Evolutionary conservation across 129 eudicot species (phyloP).

Genomic region (Centaurea solstitialis): DNA sequence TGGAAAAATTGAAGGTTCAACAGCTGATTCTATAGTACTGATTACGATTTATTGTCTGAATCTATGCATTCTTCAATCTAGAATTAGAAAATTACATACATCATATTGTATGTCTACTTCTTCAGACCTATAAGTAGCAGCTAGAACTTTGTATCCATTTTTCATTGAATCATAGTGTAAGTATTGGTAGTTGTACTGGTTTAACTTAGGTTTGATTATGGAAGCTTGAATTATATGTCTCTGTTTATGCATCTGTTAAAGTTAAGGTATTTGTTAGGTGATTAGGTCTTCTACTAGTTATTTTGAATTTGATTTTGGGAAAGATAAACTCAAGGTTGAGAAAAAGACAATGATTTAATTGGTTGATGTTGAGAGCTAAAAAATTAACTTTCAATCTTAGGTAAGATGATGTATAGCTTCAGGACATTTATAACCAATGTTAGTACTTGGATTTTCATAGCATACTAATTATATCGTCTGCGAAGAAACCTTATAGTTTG

Average conservation of each 20-base stretch:
- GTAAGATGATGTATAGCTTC: conserved; percentile 6
- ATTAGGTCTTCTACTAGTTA: not conserved
- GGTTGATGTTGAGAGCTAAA: conserved; percentile 4
- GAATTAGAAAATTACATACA: not conserved
- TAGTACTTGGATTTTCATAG: not conserved
- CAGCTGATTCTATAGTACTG: not conserved
- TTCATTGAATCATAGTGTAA: not conserved
- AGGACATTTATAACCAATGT: not conserved
- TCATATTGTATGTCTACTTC: not conserved
- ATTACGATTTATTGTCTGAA: not conserved
- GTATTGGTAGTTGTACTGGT: not conserved
- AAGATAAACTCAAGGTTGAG: not conserved
- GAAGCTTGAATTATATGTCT: not conserved
- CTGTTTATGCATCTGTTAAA: not conserved
- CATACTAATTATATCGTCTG: not conserved
- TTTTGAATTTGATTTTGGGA: conserved; percentile 11
- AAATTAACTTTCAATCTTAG: not conserved
- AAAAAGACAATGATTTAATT: not conserved
- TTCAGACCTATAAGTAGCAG: too few species aligned
- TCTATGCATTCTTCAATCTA: conserved; percentile 3
- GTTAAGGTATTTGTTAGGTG: not conserved
- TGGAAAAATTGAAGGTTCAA: not conserved
- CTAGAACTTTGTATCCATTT: too few species aligned
- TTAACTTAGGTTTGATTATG: not conserved
- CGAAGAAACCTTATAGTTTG: not conserved